Evolutionary conservation across 495 filamentous ascomycete genomes (phyloP).

Genomic region (Lophiostoma macrostomum): DNA sequence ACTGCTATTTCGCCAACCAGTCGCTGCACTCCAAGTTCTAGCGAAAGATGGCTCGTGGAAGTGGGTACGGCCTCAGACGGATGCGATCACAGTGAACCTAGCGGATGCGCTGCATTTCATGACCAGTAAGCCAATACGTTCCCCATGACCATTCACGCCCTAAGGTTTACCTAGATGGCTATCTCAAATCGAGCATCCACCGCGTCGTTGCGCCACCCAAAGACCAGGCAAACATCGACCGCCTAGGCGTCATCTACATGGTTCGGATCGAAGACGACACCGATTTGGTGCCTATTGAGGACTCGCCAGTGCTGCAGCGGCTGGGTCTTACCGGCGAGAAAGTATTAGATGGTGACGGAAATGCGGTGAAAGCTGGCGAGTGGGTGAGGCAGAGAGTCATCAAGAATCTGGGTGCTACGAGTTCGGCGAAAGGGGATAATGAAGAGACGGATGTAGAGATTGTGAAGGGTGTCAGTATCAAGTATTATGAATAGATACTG

Average conservation of each 20-base stretch:
- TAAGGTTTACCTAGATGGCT: no score
- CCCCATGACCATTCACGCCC: no score
- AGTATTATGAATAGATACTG: no score
- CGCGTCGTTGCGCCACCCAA: slow-evolving; percentile 32
- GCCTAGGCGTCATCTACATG: slow-evolving; percentile 34
- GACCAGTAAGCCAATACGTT: no score
- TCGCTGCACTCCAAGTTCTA: slow-evolving; percentile 52
- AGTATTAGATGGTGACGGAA: no score
- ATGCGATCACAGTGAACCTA: slow-evolving; percentile 32
- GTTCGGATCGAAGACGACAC: slow-evolving; percentile 23
- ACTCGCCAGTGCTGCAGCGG: slow-evolving; percentile 32
- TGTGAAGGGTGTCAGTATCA: no score
- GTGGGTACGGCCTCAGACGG: slow-evolving; percentile 28
- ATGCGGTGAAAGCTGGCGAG: no score
- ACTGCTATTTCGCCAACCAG: slow-evolving; percentile 54
- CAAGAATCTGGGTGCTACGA: no score
- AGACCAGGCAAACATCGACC: slow-evolving; percentile 27
- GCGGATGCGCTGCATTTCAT: slow-evolving; percentile 34
- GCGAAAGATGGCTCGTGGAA: slow-evolving; percentile 21
- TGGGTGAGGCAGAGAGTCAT: no score
- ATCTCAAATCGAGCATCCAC: slow-evolving; percentile 32
- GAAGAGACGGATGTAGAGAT: no score
- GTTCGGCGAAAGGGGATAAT: no score
- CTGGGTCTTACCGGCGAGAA: no score
- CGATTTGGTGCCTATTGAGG: slow-evolving; percentile 26